A percentile compares a stretch with the other conserved stretches of the same genome.
phyloP scores from a whole-genome alignment of 169 alveolate species.

The Plasmodium vinckei region DNA sequence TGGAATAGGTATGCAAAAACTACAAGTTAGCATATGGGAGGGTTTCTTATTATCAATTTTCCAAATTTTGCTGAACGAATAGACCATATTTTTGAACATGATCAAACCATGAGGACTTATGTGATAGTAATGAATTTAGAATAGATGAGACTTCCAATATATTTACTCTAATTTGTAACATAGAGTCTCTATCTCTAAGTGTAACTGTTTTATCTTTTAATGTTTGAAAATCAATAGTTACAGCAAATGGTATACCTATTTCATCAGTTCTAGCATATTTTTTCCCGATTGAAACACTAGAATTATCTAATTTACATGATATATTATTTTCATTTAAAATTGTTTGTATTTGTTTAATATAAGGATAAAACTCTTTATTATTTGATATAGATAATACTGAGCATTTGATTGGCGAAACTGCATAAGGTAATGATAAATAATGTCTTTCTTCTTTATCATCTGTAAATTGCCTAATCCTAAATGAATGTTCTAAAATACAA shows the following conservation, averaged over 20 bases:
- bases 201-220: conserved; percentile 94
- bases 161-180: conserved; percentile 94
- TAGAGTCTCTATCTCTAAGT: conserved; percentile 95
- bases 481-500: conserved; percentile 96
- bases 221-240: conserved; percentile 97
- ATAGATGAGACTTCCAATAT: conserved; percentile 78
- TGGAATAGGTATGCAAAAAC: too few species aligned
- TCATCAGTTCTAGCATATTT: conserved; percentile 99
- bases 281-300: conserved; percentile 95
- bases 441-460: conserved; percentile 89
- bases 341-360: conserved; percentile 81
- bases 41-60: not conserved
- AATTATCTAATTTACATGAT: conserved; percentile 93
- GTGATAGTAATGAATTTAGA: conserved; percentile 76
- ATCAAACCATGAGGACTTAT: conserved; percentile 82
- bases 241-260: conserved; percentile 98
- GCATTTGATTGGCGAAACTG: conserved; percentile 96
- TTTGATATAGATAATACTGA: conserved; percentile 94
- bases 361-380: conserved; percentile 86
- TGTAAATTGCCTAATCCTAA: conserved; percentile 89
- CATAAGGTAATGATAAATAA: conserved; percentile 94
- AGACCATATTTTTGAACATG: conserved; percentile 77
- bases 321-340: conserved; percentile 82
- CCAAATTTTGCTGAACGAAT: conserved; percentile 80
- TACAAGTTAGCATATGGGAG: too few species aligned